phyloP scores from a whole-genome alignment of 352 stramenopile species.

The Globisporangium echinulatum region DNA sequence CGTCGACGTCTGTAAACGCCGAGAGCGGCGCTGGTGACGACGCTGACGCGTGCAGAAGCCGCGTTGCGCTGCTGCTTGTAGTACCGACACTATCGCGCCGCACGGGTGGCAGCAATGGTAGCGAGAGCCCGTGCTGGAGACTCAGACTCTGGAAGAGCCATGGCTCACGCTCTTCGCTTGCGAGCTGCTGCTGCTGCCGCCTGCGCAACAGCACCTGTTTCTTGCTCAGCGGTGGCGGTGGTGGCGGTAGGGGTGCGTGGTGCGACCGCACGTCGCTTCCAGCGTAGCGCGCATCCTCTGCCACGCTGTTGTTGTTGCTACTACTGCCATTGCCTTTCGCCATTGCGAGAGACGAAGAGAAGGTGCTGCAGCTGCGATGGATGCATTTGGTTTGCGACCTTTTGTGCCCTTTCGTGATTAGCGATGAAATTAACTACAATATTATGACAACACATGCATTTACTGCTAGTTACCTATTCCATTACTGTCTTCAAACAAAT shows the following conservation, averaged over 20 bases:
- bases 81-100: not conserved
- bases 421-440: too few species aligned
- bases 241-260: not conserved
- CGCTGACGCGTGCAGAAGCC: constrained; percentile 4
- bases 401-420: not conserved
- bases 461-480: too few species aligned
- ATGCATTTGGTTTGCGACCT: too few species aligned
- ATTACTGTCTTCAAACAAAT: too few species aligned
- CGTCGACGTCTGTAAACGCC: not conserved
- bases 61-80: not conserved
- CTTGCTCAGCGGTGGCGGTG: constrained; percentile 9
- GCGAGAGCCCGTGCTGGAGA: constrained; percentile 16
- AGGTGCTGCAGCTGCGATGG: not conserved
- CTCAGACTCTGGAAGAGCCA: constrained; percentile 71
- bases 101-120: not conserved
- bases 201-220: constrained; percentile 22
- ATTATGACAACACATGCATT: too few species aligned
- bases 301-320: constrained; percentile 2
- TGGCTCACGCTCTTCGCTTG: constrained; percentile 26
- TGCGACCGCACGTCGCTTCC: not conserved
- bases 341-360: too few species aligned
- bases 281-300: not conserved
- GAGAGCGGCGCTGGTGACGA: not conserved
- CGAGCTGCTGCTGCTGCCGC: constrained; percentile 13
- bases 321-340: not conserved